phyloP scores from a whole-genome alignment of 345 rosid genomes.

The Trapa incisa region DNA sequence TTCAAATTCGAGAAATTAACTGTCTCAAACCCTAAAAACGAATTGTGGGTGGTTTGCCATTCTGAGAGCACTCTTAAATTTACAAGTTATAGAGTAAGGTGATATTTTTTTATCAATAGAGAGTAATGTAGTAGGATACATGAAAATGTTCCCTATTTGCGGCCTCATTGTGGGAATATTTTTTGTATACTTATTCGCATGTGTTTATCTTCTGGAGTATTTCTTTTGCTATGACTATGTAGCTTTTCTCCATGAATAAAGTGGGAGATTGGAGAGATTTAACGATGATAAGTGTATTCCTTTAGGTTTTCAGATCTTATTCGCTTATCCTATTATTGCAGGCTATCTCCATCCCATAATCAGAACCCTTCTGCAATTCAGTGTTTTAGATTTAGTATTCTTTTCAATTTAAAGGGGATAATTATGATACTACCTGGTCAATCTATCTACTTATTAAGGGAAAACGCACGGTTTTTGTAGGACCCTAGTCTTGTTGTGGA shows the following conservation, averaged over 20 bases:
- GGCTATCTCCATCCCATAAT: neutral
- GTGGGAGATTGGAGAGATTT: neutral
- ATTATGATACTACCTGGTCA: neutral
- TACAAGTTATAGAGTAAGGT: neutral
- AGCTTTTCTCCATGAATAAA: neutral
- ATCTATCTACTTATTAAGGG: neutral
- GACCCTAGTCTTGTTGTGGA: constrained; percentile 84
- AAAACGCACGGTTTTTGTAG: constrained; percentile 20
- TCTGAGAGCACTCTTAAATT: neutral
- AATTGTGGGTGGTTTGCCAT: neutral
- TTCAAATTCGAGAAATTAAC: neutral
- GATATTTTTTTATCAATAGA: no score
- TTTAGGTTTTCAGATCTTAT: neutral
- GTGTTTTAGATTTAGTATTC: neutral
- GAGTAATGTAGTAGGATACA: no score
- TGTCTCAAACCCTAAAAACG: neutral
- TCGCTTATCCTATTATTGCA: neutral
- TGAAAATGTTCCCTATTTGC: neutral
- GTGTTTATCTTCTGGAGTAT: neutral
- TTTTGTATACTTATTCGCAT: neutral
- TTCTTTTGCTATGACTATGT: neutral
- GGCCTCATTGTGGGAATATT: neutral
- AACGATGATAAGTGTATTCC: neutral
- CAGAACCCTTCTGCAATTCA: neutral
- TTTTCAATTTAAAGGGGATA: neutral